Evolutionary conservation across 768 basidiomycete species (phyloP).

Genomic region (Mycena metata): DNA sequence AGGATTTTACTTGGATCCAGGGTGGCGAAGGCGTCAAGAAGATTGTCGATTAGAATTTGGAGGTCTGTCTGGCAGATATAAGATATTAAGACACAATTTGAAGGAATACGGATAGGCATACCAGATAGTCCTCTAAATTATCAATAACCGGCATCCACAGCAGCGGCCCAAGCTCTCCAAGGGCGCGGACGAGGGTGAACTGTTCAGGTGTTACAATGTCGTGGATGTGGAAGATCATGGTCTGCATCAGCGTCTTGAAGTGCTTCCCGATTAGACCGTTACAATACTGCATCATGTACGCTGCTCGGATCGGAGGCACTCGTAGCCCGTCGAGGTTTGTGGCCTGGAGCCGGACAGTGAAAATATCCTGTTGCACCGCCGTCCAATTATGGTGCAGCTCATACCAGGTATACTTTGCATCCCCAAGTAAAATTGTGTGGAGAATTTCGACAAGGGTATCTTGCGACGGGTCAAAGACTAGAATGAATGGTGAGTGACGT

Average conservation of each 20-base stretch:
- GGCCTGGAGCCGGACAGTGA: conserved; percentile 44
- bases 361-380: conserved; percentile 39
- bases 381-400: conserved; percentile 36
- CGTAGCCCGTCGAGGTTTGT: conserved; percentile 41
- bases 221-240: conserved; percentile 48
- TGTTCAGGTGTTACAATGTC: conserved; percentile 41
- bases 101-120: background rate
- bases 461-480: conserved; percentile 22
- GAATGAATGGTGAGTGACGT: background rate
- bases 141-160: conserved; percentile 51
- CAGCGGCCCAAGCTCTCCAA: conserved; percentile 44
- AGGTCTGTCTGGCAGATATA: conserved; percentile 43
- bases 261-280: conserved; percentile 53
- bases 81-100: background rate
- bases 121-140: conserved; percentile 48
- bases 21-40: conserved; percentile 50
- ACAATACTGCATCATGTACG: conserved; percentile 52
- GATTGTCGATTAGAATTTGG: conserved; percentile 49
- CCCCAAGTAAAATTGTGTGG: conserved; percentile 53
- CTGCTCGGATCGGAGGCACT: conserved; percentile 32
- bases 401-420: conserved; percentile 56
- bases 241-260: conserved; percentile 51
- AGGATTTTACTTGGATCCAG: conserved; percentile 53
- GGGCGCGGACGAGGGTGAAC: conserved; percentile 42
- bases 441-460: conserved; percentile 49